Evolutionary conservation across 768 basidiomycete genomes (phyloP), one percentile per base, ranked within the genome.

Genomic region (Psilocybe azurescens): DNA sequence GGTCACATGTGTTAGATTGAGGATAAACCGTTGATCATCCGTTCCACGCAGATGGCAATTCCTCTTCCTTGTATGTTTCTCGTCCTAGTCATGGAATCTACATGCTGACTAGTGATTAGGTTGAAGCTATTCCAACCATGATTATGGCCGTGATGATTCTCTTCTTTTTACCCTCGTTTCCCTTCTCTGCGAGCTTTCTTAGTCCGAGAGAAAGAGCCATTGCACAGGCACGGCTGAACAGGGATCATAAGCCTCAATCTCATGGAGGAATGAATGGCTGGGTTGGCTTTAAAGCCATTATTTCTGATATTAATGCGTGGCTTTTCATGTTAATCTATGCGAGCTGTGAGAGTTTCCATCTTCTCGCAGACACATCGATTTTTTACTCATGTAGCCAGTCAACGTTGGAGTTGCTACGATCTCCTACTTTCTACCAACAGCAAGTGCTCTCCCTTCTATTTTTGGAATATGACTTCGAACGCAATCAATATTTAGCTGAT

Each of bases 191-290:
- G 4, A 74, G 76, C 0, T 86, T 86, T 69, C 74, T 87, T 5
- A 82, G 78, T 10, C 81, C 79, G 1, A 79, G 83, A 39, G 81
- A 87, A 68, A 72, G 78, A 24, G 81, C 85, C 20, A 87, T 87
- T 47, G 84, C 85, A 2, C 83, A 85, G 69, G 84, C 84, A n/a
- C 77, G 84, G 9, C 67, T 87, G 16, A 81, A 84, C 56, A 73
- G 80, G 14, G 84, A 86, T 65, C 85, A 87, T 57, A 84, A 78
- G 60, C 85, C 85, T 16, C 80, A 80, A 51, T 85, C 84, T 2
- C 85, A 86, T 67, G 85, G 85, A 30, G 85, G 84, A 18, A 83
- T 84, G 83, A 79, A 72, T 18, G 85, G 84, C 16, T 85, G 82
- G 84, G 69, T 80, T 63, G 84, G 83, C 5, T 80, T 87, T 70